Conservation (phyloP, 768 basidiomycete species). For the Cystofilobasidium ferigula region DNA sequence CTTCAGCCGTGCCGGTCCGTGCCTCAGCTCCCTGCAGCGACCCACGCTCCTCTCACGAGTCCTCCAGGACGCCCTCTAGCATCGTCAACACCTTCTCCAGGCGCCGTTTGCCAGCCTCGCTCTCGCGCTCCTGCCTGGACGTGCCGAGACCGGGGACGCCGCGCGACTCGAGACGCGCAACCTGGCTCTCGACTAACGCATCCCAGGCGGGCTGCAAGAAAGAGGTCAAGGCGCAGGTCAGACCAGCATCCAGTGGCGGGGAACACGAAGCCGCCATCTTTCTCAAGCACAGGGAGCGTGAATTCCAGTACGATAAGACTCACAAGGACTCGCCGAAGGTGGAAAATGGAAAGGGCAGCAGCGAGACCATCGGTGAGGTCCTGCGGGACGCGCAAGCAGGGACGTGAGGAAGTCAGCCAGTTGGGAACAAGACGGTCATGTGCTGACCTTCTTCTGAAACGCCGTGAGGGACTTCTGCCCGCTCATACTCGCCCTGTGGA, state of each 20-base stretch:
- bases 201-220: conserved; percentile 1
- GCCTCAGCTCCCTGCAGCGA: too few relatives aligned
- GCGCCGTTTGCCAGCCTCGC: neutral
- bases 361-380: neutral
- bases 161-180: neutral
- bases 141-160: neutral
- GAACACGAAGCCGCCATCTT: too few relatives aligned
- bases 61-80: neutral
- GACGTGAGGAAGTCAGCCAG: too few relatives aligned
- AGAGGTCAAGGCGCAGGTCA: too few relatives aligned
- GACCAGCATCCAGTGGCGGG: too few relatives aligned
- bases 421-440: too few relatives aligned
- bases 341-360: neutral
- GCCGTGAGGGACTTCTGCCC: neutral
- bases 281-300: too few relatives aligned
- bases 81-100: neutral
- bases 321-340: neutral
- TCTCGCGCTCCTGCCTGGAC: neutral
- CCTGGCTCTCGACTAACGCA: neutral
- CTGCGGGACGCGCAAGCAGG: too few relatives aligned
- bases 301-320: neutral
- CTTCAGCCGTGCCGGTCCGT: too few relatives aligned
- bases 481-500: neutral
- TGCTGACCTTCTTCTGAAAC: neutral
- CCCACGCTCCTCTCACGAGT: neutral